phyloP scores from a whole-genome alignment of 2,329 filamentous ascomycete species.

The Paraconiothyrium sp. region DNA sequence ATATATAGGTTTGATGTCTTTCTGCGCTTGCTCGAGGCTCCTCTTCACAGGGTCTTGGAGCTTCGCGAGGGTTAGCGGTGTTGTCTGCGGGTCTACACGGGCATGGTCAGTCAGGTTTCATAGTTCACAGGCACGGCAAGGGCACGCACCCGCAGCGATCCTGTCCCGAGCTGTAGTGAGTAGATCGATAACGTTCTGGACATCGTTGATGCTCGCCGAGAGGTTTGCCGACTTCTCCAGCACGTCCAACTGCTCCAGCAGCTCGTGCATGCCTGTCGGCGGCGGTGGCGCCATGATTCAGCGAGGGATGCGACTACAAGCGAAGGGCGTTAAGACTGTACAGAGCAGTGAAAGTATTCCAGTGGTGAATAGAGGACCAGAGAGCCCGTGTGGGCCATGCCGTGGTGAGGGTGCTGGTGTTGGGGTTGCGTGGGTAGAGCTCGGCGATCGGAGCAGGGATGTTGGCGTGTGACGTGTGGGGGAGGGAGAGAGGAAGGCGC shows the following conservation, averaged over 20 bases:
- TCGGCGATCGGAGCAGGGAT: constrained; percentile 27
- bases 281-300: constrained; percentile 18
- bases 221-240: constrained; percentile 76
- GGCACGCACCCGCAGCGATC: constrained; percentile 68
- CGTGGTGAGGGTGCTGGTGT: constrained; percentile 20
- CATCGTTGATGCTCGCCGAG: constrained; percentile 76
- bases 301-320: constrained; percentile 20
- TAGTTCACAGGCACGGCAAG: constrained; percentile 23
- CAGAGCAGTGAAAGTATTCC: not conserved
- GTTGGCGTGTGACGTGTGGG: constrained; percentile 36
- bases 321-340: constrained; percentile 3
- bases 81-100: constrained; percentile 70
- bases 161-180: constrained; percentile 77
- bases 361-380: constrained; percentile 10
- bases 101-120: constrained; percentile 31
- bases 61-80: constrained; percentile 79
- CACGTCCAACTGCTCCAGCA: constrained; percentile 78
- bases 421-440: constrained; percentile 20
- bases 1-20: constrained; percentile 83
- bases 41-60: constrained; percentile 87
- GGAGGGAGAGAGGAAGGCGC: constrained; percentile 18
- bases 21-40: constrained; percentile 80
- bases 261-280: constrained; percentile 63
- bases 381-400: constrained; percentile 36
- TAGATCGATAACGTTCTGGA: constrained; percentile 82